phyloP scores from a whole-genome alignment of 2,329 filamentous ascomycete species.

The Penicillium sp. region DNA sequence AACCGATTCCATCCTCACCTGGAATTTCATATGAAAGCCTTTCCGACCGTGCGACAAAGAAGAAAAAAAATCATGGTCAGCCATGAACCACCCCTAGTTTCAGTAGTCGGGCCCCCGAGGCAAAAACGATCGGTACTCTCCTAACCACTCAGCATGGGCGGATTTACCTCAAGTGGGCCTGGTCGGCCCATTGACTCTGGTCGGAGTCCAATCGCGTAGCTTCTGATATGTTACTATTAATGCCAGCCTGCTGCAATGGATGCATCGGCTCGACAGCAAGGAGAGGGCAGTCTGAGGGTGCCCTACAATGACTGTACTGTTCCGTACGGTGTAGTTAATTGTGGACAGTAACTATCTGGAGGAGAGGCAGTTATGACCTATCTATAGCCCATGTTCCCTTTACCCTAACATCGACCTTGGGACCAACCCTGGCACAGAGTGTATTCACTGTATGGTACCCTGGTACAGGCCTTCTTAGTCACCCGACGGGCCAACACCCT shows the following conservation, averaged over 20 bases:
- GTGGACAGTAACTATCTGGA: not conserved
- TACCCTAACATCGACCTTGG: not conserved
- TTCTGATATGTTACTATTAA: constrained; percentile 14
- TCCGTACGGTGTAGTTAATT: not conserved
- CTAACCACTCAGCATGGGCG: constrained; percentile 3
- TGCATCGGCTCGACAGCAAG: constrained; percentile 1
- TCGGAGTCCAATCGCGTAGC: not conserved
- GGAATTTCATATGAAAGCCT: not conserved
- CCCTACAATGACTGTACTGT: not conserved
- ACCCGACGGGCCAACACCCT: not conserved
- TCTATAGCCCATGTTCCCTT: not conserved
- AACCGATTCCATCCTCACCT: too few relatives aligned
- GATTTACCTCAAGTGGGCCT: constrained; percentile 3
- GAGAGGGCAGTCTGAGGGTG: not conserved
- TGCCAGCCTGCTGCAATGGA: constrained; percentile 2
- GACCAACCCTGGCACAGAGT: not conserved
- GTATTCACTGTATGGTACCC: not conserved
- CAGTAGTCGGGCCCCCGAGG: constrained; percentile 8
- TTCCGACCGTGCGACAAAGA: not conserved
- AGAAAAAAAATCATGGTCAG: constrained; percentile 5
- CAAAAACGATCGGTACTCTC: constrained; percentile 7
- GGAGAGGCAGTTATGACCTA: not conserved
- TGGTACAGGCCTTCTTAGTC: not conserved
- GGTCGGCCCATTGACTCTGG: not conserved
- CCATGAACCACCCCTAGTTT: constrained; percentile 23